Evolutionary conservation across 805 yeast genomes (phyloP), one percentile per base, ranked within the genome.

Genomic region (Yamadazyma laniorum): DNA sequence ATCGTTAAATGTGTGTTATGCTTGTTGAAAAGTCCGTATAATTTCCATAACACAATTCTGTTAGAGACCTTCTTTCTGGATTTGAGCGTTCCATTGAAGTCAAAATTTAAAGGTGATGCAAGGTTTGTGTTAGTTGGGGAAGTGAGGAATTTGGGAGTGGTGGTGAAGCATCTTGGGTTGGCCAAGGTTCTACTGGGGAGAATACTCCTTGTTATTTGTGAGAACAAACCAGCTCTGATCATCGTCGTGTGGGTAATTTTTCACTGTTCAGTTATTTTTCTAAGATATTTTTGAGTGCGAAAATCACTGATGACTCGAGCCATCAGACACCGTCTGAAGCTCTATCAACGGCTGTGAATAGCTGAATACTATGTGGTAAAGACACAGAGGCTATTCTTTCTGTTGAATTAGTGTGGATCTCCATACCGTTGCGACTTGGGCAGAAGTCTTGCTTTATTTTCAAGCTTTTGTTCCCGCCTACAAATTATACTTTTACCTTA

Each of bases 1-100:
- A 87, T 72, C 8, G 96, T 83, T 43, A 85, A 66, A 51, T 81
- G 79, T 2, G 95, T 85, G 68, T 90, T 90, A 67, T 90, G 91
- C 55, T 80, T 80, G 39, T 82, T 78, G 65, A 89, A 90, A 21
- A 71, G 65, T 42, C 88, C 87, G 61, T 85, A 85, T 39, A 91
- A 59, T 37, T 85, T 79, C 67, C 88, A 82, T 53, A 80, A 79
- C 18, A 83, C 81, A 17, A 65, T 53, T 59, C 63, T 49, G 17
- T 33, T 38, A 45, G 60, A 59, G 17, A 33, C 50, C 37, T 34
- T 31, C 19, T 18, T 19, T 25, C 29, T 17, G 29, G 25, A 12
- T 25, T 29, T 17, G 21, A 17, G 7, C 18, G 33, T 3, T 9
- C 18, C 21, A 17, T n/a, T 12, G n/a, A 17, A 29, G 11, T 18